Base-by-base conservation (phyloP, 2,329 filamentous ascomycete genomes). In the Clonostachys byssicola region DNA sequence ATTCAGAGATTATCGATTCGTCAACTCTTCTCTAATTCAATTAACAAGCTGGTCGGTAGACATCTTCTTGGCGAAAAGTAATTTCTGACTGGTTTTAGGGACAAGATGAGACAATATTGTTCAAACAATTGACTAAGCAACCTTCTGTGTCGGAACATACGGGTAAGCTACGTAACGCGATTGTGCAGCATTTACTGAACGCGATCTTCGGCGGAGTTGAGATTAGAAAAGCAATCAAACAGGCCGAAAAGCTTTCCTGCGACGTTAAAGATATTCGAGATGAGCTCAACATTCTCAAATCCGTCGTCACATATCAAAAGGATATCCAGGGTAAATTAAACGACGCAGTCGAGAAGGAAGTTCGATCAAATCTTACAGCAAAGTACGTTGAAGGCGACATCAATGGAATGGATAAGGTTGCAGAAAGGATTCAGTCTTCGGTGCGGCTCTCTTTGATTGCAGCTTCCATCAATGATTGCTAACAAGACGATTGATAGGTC, bases 261-360 rank as follows among this genome's bases (percentile, higher is more conserved):
- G 47, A 56, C 1, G 53, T 58, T 12, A 59, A 59, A 44, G 56
- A 59, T 30, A 45, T 58, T 12, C 54, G 55, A 2, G 54, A 59
- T 3, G 55, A 58, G 47, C 41, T 58, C 0, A 55, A 54, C 8
- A 59, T 57, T 12, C 45, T 55, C 3, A 49, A 47, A 6, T 40
- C 52, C 0, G 46, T 50, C 9, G 54, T 49, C 0, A 38, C 47
- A 17, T 47, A 45, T 6, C 55, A 59, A 23, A 12, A 34, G 12
- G 42, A 23, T 2, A 48, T 55, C 4, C 47, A 57, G 17, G 23
- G 38, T 5, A 35, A 34, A 5, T 17, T 48, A 34, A 30, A 8
- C 34, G 23, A 6, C 33, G 18, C 5, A 20, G 4, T 12, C 2
- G 6, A 35, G 14, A 9, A 34, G 2, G 12, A 40, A 16, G 14